These are phyloP conservation scores for Nemania sp. DNA, from an alignment of 2,329 filamentous ascomycete genomes.

Conservation along the genomic window DNA sequence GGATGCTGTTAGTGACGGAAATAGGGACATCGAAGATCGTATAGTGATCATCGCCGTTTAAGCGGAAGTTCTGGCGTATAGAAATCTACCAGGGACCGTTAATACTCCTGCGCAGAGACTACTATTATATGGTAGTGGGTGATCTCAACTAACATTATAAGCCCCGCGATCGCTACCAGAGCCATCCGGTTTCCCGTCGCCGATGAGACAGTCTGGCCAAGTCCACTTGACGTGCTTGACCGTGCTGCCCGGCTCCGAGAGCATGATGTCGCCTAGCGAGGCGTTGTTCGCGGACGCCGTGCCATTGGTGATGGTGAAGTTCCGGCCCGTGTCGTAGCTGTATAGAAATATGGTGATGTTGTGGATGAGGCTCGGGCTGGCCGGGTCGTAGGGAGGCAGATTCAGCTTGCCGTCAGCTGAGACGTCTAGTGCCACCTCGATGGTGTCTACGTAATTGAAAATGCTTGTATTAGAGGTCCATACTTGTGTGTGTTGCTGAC, in stretches of 20 bases:
- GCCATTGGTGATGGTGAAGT: constrained; percentile 70
- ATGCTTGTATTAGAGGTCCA: constrained; percentile 17
- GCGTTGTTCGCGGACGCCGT: constrained; percentile 55
- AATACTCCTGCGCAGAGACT: background rate
- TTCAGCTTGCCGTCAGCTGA: constrained; percentile 66
- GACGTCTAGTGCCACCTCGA: constrained; percentile 69
- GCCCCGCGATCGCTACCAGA: constrained; percentile 57
- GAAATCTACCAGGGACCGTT: constrained; percentile 54
- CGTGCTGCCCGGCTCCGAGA: constrained; percentile 66
- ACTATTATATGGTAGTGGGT: too few species aligned
- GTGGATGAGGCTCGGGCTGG: constrained; percentile 60
- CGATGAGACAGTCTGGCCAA: constrained; percentile 71
- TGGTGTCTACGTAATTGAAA: constrained; percentile 46
- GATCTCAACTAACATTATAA: constrained; percentile 59
- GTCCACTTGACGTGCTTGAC: constrained; percentile 75
- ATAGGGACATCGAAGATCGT: constrained; percentile 74
- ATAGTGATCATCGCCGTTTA: constrained; percentile 66
- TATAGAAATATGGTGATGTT: constrained; percentile 70
- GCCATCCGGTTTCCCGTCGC: constrained; percentile 54
- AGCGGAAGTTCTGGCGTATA: constrained; percentile 69
- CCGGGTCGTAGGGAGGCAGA: constrained; percentile 58
- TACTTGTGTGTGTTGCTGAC: constrained; percentile 12
- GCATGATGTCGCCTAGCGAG: constrained; percentile 64
- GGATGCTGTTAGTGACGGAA: constrained; percentile 67
- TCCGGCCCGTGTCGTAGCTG: constrained; percentile 63